Evolutionary conservation across 805 yeast species (phyloP).

Genomic region (Metschnikowia arizonensis): DNA sequence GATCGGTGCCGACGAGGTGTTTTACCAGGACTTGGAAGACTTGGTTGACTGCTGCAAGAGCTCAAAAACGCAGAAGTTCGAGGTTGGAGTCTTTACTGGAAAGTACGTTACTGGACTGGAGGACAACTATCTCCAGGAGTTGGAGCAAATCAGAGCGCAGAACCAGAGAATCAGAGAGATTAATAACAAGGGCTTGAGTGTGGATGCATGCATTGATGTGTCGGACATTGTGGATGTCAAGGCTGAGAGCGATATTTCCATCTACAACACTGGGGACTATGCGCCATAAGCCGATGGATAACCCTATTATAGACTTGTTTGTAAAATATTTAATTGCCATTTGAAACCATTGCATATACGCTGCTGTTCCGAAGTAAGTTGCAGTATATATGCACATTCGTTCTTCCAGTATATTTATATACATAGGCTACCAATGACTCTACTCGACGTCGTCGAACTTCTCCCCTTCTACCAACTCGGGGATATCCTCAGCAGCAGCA

Average conservation of each 20-base stretch:
- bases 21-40: slow-evolving; percentile 83
- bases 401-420: slow-evolving; percentile 14
- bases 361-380: background rate
- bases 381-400: slow-evolving; percentile 9
- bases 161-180: slow-evolving; percentile 53
- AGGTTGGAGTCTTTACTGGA: slow-evolving; percentile 97
- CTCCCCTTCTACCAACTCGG: slow-evolving; percentile 85
- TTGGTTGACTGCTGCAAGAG: slow-evolving; percentile 72
- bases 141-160: slow-evolving; percentile 77
- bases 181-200: slow-evolving; percentile 37
- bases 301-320: background rate
- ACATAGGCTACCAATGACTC: slow-evolving; percentile 8
- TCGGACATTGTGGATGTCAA: slow-evolving; percentile 60
- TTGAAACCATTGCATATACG: background rate
- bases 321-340: slow-evolving; percentile 3
- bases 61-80: slow-evolving; percentile 58
- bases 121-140: slow-evolving; percentile 71
- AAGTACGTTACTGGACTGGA: slow-evolving; percentile 92
- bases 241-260: slow-evolving; percentile 66
- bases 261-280: slow-evolving; percentile 56
- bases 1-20: slow-evolving; percentile 87
- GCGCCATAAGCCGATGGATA: slow-evolving; percentile 7
- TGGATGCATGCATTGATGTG: slow-evolving; percentile 39
- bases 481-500: slow-evolving; percentile 53
- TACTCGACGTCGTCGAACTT: slow-evolving; percentile 64